Base-by-base conservation (phyloP, 306 rosid genomes). In the Cucumis sativus region DNA sequence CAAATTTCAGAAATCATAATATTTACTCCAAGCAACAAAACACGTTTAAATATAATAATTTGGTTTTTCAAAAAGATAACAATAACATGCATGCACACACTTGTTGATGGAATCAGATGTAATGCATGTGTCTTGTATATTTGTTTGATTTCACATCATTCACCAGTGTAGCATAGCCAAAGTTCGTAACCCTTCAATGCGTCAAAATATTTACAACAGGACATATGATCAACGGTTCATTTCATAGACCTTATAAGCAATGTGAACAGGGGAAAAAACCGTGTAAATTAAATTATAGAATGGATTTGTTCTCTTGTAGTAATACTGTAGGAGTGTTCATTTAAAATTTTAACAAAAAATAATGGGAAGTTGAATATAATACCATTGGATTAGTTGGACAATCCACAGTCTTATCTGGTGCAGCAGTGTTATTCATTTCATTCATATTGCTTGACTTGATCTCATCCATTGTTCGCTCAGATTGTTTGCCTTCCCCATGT, bases 321-420 rank as follows among this genome's bases (percentile, higher is more conserved):
- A 47, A 33, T 33, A 33, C 37, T 33, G 37, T 33, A 33, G 5
- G 3, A 33, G 58, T 47, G 76, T 70, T 47, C 76, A 13, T 64
- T 49, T 60, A 49, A 80, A 23, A 39, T 41, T 45, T 16, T 16
- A 25, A 43, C 30, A 68, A 23, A 52, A 79, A 45, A n/a, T 16
- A 33, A 33, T 33, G 37, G 66, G 70, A 76, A 74, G 47, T 67
- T 69, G 52, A 41, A 80, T 3, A 66, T 47, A 70, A 69, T 88
- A 88, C 90, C 90, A 20, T 72, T 35, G 79, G 82, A 74, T 72
- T 62, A 56, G 54, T 73, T 16, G 80, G 58, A 79, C 54, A 84
- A 66, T 77, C 79, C 47, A 69, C 76, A 74, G 74, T 76, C 76
- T 79, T 70, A 81, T 85, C 89, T 76, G 80, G 76, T 45, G 68